Base-by-base conservation (phyloP, 805 yeast genomes). In the Ogataea allantospora region DNA sequence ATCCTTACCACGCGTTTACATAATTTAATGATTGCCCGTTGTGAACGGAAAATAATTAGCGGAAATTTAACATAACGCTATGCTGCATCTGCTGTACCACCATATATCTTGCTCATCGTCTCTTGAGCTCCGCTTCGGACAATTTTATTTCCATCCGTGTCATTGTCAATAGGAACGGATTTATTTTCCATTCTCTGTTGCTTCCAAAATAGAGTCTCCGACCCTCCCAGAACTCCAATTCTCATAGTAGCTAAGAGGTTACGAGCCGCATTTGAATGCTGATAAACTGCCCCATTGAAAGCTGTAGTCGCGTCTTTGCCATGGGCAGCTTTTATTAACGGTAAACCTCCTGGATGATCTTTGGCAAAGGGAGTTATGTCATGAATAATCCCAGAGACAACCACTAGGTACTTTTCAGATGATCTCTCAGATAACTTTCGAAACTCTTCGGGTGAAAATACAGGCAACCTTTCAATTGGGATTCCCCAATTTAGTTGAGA, bases 271-370 rank as follows among this genome's bases (percentile, higher is more conserved):
- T 91, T 88, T 51, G 93, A 83, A 61, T 89, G 98, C 39, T 78
- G 77, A 64, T 89, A 89, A 9, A 89, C 97, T 3, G 96, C 97
- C 15, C 98, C 97, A 59, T 83, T 88, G 62, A 89, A 89, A 2
- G 95, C 96, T 35, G 84, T 80, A 3, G 97, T 88, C 7, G 95
- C 96, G 60, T 89, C 97, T 60, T 84, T 86, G 9, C 97, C 97
- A 41, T 86, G 80, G 2, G 95, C 85, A 0, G 93, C 80, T 47
- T 69, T 70, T 38, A 89, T 77, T 34, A 89, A 71, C 5, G 89
- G 81, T 21, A 78, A 62, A 2, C 98, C 98, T 48, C 98, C 98
- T 2, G 98, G 98, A 62, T 89, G 98, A 54, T 86, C 87, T 51
- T 82, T 80, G 58, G 88, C 80, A 60, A 89, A 89, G 19, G 93